Base-by-base conservation (phyloP, 768 basidiomycete species). In the Guyanaporus albipodus region DNA sequence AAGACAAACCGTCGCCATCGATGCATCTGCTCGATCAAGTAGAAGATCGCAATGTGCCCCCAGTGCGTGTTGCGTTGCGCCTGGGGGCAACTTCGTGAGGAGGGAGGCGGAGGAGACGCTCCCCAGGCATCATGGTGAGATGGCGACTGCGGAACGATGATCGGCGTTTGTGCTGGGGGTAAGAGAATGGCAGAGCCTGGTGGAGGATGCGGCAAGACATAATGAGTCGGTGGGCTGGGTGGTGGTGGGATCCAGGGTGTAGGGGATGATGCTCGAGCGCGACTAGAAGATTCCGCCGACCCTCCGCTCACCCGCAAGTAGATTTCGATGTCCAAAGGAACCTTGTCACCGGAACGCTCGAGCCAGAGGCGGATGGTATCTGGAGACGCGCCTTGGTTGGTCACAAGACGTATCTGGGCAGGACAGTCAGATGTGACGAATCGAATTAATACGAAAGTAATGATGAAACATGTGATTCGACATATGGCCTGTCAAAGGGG, bases 281-380 rank as follows among this genome's bases (percentile, higher is more conserved):
- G 63, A 45, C 40, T 46, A 40, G 55, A 52, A 8, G 52, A 22
- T 27, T 62, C 55, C 4, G 58, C 35, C 52, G 59, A 61, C 31
- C 61, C 46, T 17, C 57, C 66, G 28, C 69, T 67, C 22, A 83
- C 76, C 28, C 80, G 82, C 31, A 91, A 69, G 61, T 80, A 83
- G 38, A 91, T 87, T 61, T 89, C 86, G 49, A 91, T 86, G 61
- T 89, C 88, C 8, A 91, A 74, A 6, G 87, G 83, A 6, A 82
- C 79, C 5, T 67, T 74, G 42, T 73, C 69, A 15, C 88, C 88
- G 11, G 88, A 85, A 22, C 87, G 81, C 62, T 89, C 87, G 0
- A 91, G 73, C 87, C 88, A 91, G 10, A 91, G 73, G 8, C 88
- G 82, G 39, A 91, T 78, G 6, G 83, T 87, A 58, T 91, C 87